Evolutionary conservation across 139 green algal species (phyloP).

Genomic region (Chlorella sp.): DNA sequence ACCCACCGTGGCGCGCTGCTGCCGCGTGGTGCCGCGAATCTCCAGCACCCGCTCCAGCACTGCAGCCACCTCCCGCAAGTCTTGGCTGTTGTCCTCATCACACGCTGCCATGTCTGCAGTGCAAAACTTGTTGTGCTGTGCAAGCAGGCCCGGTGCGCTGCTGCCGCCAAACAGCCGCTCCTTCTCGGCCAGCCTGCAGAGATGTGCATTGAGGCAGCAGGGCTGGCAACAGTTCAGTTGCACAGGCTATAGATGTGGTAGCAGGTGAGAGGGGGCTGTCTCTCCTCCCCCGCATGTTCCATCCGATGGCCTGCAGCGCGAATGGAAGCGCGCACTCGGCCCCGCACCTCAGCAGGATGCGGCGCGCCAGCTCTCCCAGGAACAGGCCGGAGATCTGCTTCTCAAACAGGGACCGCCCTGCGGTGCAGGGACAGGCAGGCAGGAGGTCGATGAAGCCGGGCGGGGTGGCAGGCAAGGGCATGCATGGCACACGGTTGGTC

Average conservation of each 20-base stretch:
- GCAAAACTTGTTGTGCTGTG: conserved; percentile 33
- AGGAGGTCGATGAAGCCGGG: too few species aligned
- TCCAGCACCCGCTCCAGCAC: conserved; percentile 41
- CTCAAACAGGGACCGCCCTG: conserved; percentile 84
- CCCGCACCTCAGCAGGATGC: conserved; percentile 67
- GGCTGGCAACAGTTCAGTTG: too few species aligned
- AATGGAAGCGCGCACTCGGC: neutral
- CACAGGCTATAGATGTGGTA: too few species aligned
- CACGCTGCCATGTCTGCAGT: conserved; percentile 55
- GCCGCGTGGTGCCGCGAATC: neutral
- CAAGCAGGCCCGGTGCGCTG: conserved; percentile 37
- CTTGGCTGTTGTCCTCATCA: conserved; percentile 57
- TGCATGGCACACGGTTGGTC: neutral
- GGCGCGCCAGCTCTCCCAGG: conserved; percentile 86
- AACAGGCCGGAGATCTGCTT: conserved; percentile 93
- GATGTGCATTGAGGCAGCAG: too few species aligned
- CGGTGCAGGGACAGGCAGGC: neutral
- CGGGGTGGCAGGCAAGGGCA: too few species aligned
- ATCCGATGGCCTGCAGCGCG: too few species aligned
- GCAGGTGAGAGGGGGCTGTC: too few species aligned
- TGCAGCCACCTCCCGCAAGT: conserved; percentile 16
- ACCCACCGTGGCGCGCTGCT: conserved; percentile 16
- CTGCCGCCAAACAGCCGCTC: conserved; percentile 54
- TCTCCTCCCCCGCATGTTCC: too few species aligned
- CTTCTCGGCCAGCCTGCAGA: conserved; percentile 50